phyloP scores from a whole-genome alignment of 2,329 filamentous ascomycete species.

The Emmonsiellopsis sp. region DNA sequence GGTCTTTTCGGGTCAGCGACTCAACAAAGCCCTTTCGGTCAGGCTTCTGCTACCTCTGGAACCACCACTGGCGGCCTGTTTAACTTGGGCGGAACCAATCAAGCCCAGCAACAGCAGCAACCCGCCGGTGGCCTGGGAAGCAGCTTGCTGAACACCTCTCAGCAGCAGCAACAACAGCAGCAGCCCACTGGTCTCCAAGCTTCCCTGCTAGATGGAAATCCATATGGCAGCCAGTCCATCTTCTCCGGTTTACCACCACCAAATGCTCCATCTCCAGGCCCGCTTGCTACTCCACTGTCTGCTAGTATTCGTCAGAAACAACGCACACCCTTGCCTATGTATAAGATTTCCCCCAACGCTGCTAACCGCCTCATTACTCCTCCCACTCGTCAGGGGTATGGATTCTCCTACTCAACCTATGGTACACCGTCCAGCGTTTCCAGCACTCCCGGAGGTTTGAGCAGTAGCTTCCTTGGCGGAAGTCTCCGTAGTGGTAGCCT shows the following conservation, averaged over 20 bases:
- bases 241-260: slow-evolving; percentile 64
- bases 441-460: slow-evolving; percentile 60
- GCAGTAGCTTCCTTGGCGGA: slow-evolving; percentile 52
- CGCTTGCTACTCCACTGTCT: slow-evolving; percentile 80
- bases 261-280: slow-evolving; percentile 64
- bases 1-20: slow-evolving; percentile 43
- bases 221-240: slow-evolving; percentile 80
- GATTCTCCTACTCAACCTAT: slow-evolving; percentile 88
- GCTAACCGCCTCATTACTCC: slow-evolving; percentile 74
- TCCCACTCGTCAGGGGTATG: slow-evolving; percentile 71
- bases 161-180: slow-evolving; percentile 25
- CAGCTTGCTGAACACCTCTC: slow-evolving; percentile 39
- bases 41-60: slow-evolving; percentile 18
- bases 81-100: slow-evolving; percentile 6
- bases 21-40: slow-evolving; percentile 21
- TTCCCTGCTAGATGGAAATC: slow-evolving; percentile 72
- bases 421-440: slow-evolving; percentile 65
- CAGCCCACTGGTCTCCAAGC: slow-evolving; percentile 53
- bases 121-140: slow-evolving; percentile 32
- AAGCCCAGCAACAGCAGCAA: slow-evolving; percentile 24
- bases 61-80: slow-evolving; percentile 14
- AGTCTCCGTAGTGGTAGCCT: slow-evolving; percentile 37
- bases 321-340: slow-evolving; percentile 71
- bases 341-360: slow-evolving; percentile 75
- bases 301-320: slow-evolving; percentile 68